These are phyloP conservation scores for Xylaria acuta DNA, from an alignment of 495 filamentous ascomycete genomes.

Conservation along the genomic window DNA sequence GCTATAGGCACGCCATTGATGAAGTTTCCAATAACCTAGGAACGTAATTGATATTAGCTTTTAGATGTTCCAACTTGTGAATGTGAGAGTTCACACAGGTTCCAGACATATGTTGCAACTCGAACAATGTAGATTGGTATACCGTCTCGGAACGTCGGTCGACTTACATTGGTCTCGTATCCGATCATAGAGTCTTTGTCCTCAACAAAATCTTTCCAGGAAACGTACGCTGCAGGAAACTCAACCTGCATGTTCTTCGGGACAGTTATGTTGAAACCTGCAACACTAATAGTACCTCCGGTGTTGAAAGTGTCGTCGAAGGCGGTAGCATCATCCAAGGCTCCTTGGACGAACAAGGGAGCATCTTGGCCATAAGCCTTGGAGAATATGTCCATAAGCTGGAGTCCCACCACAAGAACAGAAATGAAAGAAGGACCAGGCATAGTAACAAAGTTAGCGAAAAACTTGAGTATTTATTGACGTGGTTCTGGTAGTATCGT, in stretches of 20 bases:
- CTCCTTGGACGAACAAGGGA: constrained; percentile 19
- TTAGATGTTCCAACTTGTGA: not conserved
- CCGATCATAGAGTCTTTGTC: constrained; percentile 33
- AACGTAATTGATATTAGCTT: not conserved
- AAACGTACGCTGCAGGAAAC: constrained; percentile 48
- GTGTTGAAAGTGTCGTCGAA: constrained; percentile 43
- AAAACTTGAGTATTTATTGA: not conserved
- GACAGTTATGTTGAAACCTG: constrained; percentile 46
- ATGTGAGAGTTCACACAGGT: not conserved
- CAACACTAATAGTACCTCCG: constrained; percentile 47
- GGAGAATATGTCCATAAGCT: constrained; percentile 8
- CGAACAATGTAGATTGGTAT: not conserved
- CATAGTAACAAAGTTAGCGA: not conserved
- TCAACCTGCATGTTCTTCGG: constrained; percentile 50
- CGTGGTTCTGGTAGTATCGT: not conserved
- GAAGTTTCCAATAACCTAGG: constrained; percentile 44
- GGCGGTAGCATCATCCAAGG: constrained; percentile 31
- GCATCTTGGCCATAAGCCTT: constrained; percentile 24
- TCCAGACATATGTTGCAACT: not conserved
- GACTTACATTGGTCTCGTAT: constrained; percentile 42
- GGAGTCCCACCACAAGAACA: constrained; percentile 20
- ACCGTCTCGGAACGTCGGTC: not conserved
- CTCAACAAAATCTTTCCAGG: constrained; percentile 45
- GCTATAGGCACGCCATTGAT: constrained; percentile 44
- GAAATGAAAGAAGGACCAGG: not conserved